A percentile compares a stretch with the other conserved stretches of the same genome.
Conservation (phyloP, 495 filamentous ascomycete genomes). For the Venustampulla echinocandica region DNA sequence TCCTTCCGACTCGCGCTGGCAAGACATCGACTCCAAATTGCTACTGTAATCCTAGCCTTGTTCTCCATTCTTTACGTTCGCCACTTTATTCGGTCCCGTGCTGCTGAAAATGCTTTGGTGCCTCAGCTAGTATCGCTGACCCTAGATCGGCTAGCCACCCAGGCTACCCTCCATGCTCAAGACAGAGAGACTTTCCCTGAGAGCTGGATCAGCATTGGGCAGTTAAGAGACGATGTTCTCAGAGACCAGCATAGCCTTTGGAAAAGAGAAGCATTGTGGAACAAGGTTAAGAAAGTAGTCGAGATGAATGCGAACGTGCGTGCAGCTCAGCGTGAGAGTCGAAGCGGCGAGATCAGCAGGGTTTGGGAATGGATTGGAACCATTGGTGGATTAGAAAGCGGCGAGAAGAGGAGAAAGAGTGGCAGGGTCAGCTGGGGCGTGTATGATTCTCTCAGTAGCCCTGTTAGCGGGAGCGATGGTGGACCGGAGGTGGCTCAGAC, state of each 20-base stretch:
- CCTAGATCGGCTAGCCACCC: conserved; percentile 69
- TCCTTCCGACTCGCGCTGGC: conserved; percentile 86
- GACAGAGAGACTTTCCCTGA: conserved; percentile 52
- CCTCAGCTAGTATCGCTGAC: conserved; percentile 74
- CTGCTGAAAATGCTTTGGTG: conserved; percentile 57
- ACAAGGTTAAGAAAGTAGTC: conserved; percentile 68
- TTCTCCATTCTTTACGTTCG: conserved; percentile 47
- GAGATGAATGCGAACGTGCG: conserved; percentile 91
- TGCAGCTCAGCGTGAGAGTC: conserved; percentile 70
- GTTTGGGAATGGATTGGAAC: conserved; percentile 97
- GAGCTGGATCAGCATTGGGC: conserved; percentile 72
- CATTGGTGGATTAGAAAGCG: conserved; percentile 31
- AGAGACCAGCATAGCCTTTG: conserved; percentile 67
- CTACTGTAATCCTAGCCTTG: conserved; percentile 50
- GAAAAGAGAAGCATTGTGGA: conserved; percentile 72
- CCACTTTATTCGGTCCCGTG: conserved; percentile 43
- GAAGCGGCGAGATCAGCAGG: conserved; percentile 75
- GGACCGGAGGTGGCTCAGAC: conserved; percentile 22
- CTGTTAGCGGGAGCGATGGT: conserved; percentile 22
- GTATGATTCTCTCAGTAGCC: conserved; percentile 26
- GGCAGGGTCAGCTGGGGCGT: conserved; percentile 38
- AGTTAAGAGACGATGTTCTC: conserved; percentile 85
- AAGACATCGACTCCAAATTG: conserved; percentile 90
- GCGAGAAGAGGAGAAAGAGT: conserved; percentile 38
- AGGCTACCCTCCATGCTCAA: conserved; percentile 67